These are phyloP conservation scores for Trypanosomatidae sp. DNA, from an alignment of 208 protist species.

Conservation along the genomic window DNA sequence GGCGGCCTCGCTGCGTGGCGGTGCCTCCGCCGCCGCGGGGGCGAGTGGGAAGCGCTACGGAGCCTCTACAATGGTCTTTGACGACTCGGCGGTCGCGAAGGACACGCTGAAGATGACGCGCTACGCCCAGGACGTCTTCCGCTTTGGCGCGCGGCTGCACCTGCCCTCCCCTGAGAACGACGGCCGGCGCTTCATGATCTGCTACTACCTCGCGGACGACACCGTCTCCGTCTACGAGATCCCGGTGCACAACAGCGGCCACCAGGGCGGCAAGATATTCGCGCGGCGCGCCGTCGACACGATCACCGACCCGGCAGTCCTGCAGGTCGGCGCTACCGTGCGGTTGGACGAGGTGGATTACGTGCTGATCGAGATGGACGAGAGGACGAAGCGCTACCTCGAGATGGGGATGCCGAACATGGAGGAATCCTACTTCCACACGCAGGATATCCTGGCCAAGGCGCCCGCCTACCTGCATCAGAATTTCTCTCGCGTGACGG, in stretches of 20 bases:
- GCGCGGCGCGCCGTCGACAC: constrained; percentile 77
- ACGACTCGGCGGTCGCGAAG: constrained; percentile 46
- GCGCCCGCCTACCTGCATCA: constrained; percentile 61
- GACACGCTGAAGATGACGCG: constrained; percentile 85
- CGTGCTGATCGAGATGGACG: constrained; percentile 69
- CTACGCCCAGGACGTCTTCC: constrained; percentile 89
- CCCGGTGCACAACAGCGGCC: constrained; percentile 89
- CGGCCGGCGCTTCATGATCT: constrained; percentile 82
- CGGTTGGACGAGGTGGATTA: constrained; percentile 68
- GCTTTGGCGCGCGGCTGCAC: constrained; percentile 78
- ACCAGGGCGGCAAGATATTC: constrained; percentile 92
- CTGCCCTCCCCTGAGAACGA: constrained; percentile 55
- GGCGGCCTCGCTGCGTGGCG: constrained; percentile 7
- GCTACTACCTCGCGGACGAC: constrained; percentile 96
- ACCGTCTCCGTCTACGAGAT: constrained; percentile 94
- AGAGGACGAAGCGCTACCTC: constrained; percentile 71
- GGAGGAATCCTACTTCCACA: constrained; percentile 72
- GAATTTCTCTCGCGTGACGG: constrained; percentile 61
- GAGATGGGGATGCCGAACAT: constrained; percentile 71
- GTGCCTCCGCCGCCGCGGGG: neutral
- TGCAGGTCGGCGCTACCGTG: constrained; percentile 75
- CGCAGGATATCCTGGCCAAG: constrained; percentile 59
- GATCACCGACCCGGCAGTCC: constrained; percentile 46
- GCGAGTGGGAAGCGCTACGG: constrained; percentile 38
- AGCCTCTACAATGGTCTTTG: constrained; percentile 77